Percentiles rank a stretch among this genome's conserved stretches.
phyloP scores from a whole-genome alignment of 208 protist genomes.

The Naegleria lovaniensis region DNA sequence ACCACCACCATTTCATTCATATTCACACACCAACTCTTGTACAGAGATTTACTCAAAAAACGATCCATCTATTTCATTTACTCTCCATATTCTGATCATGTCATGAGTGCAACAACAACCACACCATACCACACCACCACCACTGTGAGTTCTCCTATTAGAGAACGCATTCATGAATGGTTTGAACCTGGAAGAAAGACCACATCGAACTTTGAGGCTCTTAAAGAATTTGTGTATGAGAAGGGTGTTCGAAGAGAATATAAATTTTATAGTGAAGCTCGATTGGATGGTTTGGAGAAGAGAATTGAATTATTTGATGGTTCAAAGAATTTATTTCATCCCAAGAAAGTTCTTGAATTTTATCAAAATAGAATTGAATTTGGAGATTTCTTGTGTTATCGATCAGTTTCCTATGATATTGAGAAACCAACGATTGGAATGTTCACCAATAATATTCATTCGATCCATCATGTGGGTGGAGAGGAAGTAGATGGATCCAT shows the following conservation, averaged over 20 bases:
- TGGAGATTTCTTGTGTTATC: not conserved
- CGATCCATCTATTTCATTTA: not conserved
- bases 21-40: not conserved
- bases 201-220: not conserved
- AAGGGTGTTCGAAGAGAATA: not conserved
- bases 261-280: slow-evolving; percentile 10
- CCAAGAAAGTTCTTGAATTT: not conserved
- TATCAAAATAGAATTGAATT: not conserved
- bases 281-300: slow-evolving; percentile 3
- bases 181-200: slow-evolving; percentile 18
- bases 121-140: too few species aligned
- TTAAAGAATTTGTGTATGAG: slow-evolving; percentile 7
- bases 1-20: too few species aligned
- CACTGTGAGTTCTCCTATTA: too few species aligned
- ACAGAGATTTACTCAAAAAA: not conserved
- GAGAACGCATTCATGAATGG: slow-evolving; percentile 11
- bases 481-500: not conserved
- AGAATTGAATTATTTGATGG: slow-evolving; percentile 8
- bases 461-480: too few species aligned
- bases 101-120: not conserved
- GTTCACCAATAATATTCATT: too few species aligned
- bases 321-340: not conserved
- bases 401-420: not conserved
- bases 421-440: not conserved
- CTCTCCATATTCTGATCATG: not conserved